Evolutionary conservation across 2,329 filamentous ascomycete genomes (phyloP), one percentile per base, ranked within the genome.

Genomic region (Fusarium multiceps): DNA sequence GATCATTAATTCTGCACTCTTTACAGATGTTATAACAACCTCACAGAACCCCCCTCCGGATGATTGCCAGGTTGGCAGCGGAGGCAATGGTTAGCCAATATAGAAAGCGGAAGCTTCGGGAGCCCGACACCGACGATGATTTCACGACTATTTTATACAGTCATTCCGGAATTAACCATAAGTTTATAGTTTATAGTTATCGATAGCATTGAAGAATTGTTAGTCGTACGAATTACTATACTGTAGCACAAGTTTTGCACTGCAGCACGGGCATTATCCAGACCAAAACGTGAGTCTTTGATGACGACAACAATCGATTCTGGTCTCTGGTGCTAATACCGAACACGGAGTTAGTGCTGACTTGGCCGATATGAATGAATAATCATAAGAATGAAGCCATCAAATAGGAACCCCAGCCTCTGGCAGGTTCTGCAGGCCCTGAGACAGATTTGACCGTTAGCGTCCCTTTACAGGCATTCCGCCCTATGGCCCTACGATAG

Each of bases 291-390:
- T 43, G 56, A 53, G 59, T 55, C 40, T 58, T 53, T 59, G 59
- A 71, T 71, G 64, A 71, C 59, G 67, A 64, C 67, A 71, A 50
- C 54, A 50, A 45, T 43, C 25, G 16, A 41, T 27, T 48, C 28
- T 25, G 40, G 30, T 32, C 16, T 53, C 41, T 49, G 34, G 47
- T 54, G n/a, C 64, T 68, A 49, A 37, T 34, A 27, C 59, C 63
- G 1, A 68, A 54, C 47, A 47, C 43, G 54, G 55, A 28, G 55
- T 55, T 71, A 71, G 68, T 65, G 68, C 68, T 71, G 68, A 71
- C 68, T 28, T 48, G 20, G 21, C 27, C 21, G 41, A 34, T 28
- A 32, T 65, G 32, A 42, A 50, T 65, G 62, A 65, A 51, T 65
- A 65, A 65, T 65, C 45, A 59, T 42, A 54, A 54, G 25, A 64